A percentile compares a stretch with the other conserved stretches of the same genome.
These are phyloP conservation scores for Leucocoprinus leucothites DNA, from an alignment of 768 basidiomycete species.

Conservation along the genomic window DNA sequence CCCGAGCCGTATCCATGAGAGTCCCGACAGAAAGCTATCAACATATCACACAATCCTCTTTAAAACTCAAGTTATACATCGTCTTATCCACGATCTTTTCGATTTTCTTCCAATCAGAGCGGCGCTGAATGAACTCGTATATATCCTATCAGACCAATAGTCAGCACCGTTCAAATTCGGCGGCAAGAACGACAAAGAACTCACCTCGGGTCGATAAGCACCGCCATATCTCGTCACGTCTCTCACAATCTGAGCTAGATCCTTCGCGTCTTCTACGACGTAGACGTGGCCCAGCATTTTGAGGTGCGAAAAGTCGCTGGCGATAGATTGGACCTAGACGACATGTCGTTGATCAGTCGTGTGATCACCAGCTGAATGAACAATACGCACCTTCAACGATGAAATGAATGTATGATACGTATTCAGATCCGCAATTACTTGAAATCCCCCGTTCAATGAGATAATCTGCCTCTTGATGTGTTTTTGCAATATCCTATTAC, in stretches of 20 bases:
- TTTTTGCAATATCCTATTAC: slow-evolving; percentile 84
- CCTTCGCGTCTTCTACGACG: slow-evolving; percentile 94
- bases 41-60: slow-evolving; percentile 78
- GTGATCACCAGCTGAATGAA: not conserved
- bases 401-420: slow-evolving; percentile 88
- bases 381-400: slow-evolving; percentile 66
- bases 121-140: slow-evolving; percentile 93
- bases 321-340: slow-evolving; percentile 67
- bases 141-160: slow-evolving; percentile 57
- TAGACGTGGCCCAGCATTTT: slow-evolving; percentile 98
- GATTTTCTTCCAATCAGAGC: slow-evolving; percentile 98
- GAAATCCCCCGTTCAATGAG: slow-evolving; percentile 90
- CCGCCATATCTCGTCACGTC: slow-evolving; percentile 97
- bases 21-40: too few species aligned
- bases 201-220: slow-evolving; percentile 88
- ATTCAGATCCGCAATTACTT: slow-evolving; percentile 95
- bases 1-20: too few species aligned
- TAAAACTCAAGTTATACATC: slow-evolving; percentile 91
- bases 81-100: slow-evolving; percentile 95
- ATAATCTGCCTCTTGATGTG: slow-evolving; percentile 98
- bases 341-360: not conserved
- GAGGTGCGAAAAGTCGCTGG: slow-evolving; percentile 86
- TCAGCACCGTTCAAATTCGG: not conserved
- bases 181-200: slow-evolving; percentile 11
- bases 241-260: slow-evolving; percentile 92